phyloP scores from a whole-genome alignment of 2,329 filamentous ascomycete species.

The Lachnellula hyalina region DNA sequence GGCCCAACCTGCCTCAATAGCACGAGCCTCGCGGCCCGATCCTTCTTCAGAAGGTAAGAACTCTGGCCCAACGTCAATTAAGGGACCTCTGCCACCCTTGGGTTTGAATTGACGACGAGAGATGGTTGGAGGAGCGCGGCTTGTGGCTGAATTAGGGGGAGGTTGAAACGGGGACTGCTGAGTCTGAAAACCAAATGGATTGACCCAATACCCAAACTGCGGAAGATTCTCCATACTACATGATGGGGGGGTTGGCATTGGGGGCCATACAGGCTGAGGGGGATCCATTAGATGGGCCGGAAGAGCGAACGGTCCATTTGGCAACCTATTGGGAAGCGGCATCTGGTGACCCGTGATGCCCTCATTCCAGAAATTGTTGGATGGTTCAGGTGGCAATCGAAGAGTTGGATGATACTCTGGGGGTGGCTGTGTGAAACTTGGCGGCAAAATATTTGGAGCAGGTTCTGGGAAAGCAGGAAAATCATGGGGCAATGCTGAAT shows the following conservation, averaged over 20 bases:
- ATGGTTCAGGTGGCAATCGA: not conserved
- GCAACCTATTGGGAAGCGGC: not conserved
- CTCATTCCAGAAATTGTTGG: not conserved
- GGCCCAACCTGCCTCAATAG: slow-evolving; percentile 21
- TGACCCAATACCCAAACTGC: not conserved
- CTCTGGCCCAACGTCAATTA: slow-evolving; percentile 1
- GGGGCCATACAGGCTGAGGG: slow-evolving; percentile 1
- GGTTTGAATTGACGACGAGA: slow-evolving; percentile 1
- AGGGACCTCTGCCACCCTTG: not conserved
- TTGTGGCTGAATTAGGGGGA: not conserved
- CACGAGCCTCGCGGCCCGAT: slow-evolving; percentile 19
- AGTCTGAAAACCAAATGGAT: not conserved
- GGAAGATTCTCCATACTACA: slow-evolving; percentile 1
- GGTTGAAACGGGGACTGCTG: not conserved
- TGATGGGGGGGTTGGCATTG: slow-evolving; percentile 1
- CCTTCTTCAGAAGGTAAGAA: slow-evolving; percentile 13
- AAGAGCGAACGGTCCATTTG: not conserved
- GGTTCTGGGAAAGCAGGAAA: not conserved
- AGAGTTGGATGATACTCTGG: not conserved
- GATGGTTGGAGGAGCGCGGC: not conserved
- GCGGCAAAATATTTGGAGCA: not conserved
- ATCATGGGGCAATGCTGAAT: slow-evolving; percentile 1
- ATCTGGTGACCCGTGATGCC: not conserved
- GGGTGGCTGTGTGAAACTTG: not conserved
- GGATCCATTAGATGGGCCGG: not conserved